Percentiles rank a stretch among this genome's conserved stretches.
Evolutionary conservation across 2,329 filamentous ascomycete genomes (phyloP).

Genomic region (Ophiocordyceps sinensis): DNA sequence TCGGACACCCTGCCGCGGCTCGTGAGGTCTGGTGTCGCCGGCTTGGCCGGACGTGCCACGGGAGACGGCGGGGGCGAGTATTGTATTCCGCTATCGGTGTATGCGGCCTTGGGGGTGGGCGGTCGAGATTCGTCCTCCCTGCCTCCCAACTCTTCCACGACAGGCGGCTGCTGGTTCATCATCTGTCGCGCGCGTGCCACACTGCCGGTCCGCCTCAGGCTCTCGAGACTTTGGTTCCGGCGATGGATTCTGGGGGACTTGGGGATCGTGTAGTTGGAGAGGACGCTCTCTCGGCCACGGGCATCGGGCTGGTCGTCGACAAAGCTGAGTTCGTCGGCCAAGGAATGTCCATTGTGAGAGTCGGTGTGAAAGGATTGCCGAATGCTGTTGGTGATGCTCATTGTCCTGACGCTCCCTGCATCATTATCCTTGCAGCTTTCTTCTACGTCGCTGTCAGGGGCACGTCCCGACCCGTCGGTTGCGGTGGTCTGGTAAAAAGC

Average conservation of each 20-base stretch:
- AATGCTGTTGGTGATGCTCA: conserved; percentile 58
- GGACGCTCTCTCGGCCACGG: conserved; percentile 49
- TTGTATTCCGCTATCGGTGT: conserved; percentile 66
- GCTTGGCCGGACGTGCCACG: conserved; percentile 24
- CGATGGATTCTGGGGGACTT: conserved; percentile 31
- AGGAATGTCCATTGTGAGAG: conserved; percentile 48
- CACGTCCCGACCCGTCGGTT: conserved; percentile 9
- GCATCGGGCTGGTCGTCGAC: conserved; percentile 62
- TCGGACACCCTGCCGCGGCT: conserved; percentile 24
- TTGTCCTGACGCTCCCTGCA: conserved; percentile 53
- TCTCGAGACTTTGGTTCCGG: conserved; percentile 44
- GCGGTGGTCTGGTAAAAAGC: conserved; percentile 43
- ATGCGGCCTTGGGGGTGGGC: conserved; percentile 30
- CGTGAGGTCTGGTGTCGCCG: conserved; percentile 24
- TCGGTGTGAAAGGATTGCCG: conserved; percentile 54
- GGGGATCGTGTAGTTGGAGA: conserved; percentile 31
- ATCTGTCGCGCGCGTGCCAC: conserved; percentile 36
- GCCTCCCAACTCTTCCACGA: conserved; percentile 40
- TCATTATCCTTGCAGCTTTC: conserved; percentile 53
- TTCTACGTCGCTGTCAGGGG: conserved; percentile 43
- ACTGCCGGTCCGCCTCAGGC: conserved; percentile 39
- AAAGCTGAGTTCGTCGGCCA: conserved; percentile 85
- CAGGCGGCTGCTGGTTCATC: conserved; percentile 30
- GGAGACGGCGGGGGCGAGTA: conserved; percentile 74
- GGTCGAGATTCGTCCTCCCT: conserved; percentile 20